Evolutionary conservation across 371 early-diverging fungal genomes (phyloP).

Genomic region (Massospora cicadina): DNA sequence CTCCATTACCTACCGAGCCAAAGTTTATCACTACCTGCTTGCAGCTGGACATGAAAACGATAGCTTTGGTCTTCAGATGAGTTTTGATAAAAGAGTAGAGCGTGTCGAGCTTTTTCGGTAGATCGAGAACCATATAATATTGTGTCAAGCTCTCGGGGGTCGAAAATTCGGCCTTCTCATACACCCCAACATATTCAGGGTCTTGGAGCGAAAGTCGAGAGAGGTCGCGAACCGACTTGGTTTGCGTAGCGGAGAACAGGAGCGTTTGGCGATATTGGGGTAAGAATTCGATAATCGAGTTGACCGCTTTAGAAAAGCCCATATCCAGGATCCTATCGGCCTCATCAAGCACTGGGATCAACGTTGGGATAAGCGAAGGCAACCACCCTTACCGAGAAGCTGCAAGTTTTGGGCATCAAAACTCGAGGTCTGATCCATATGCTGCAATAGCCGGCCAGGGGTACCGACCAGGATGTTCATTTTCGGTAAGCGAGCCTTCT

Average conservation of each 20-base stretch:
- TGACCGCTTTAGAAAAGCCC: conserved; percentile 88
- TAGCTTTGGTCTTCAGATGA: conserved; percentile 64
- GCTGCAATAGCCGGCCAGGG: conserved; percentile 94
- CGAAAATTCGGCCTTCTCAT: conserved; percentile 58
- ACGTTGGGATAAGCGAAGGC: background rate
- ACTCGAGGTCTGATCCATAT: conserved; percentile 89
- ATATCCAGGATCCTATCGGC: conserved; percentile 91
- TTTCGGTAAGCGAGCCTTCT: conserved; percentile 61
- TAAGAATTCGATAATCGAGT: conserved; percentile 84
- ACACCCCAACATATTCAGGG: conserved; percentile 89
- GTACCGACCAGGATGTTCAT: conserved; percentile 96
- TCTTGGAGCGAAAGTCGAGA: conserved; percentile 74
- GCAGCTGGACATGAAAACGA: conserved; percentile 78
- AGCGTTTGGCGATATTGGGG: conserved; percentile 78
- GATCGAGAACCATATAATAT: conserved; percentile 62
- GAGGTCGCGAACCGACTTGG: conserved; percentile 82
- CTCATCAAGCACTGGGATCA: conserved; percentile 76
- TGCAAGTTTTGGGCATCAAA: conserved; percentile 73
- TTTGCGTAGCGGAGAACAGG: conserved; percentile 93
- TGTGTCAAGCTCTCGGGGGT: conserved; percentile 72
- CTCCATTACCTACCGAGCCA: background rate
- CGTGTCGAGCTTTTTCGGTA: conserved; percentile 75
- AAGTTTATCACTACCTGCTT: conserved; percentile 40
- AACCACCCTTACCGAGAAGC: conserved; percentile 31
- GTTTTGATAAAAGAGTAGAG: conserved; percentile 83